phyloP scores from a whole-genome alignment of 139 green algal genomes.

The Chlorella sorokiniana region DNA sequence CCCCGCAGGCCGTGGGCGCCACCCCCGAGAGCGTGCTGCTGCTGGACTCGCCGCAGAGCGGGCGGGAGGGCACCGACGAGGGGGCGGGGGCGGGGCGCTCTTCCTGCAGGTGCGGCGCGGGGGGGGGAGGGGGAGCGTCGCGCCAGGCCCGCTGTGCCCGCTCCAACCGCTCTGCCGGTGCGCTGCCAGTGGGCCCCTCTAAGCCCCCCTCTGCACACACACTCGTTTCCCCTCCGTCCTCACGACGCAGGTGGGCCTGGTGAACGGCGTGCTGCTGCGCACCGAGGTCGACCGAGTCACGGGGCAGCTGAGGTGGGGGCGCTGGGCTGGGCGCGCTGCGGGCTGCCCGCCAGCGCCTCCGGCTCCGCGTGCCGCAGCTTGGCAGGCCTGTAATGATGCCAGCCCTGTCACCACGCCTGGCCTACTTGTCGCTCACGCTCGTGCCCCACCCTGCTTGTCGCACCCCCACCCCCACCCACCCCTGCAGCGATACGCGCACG shows the following conservation, averaged over 20 bases:
- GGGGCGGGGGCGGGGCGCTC: conserved; percentile 57
- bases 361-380: no score
- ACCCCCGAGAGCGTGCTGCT: conserved; percentile 78
- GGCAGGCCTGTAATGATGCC: no score
- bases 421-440: neutral
- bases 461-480: neutral
- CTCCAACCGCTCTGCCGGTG: neutral
- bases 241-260: conserved; percentile 76
- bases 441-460: neutral
- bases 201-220: neutral
- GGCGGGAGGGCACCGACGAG: conserved; percentile 47
- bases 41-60: conserved; percentile 59
- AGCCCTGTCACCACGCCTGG: neutral
- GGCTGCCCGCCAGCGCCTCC: neutral
- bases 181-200: neutral
- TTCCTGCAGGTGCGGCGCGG: conserved; percentile 75
- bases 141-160: neutral
- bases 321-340: neutral
- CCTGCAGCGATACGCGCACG: conserved; percentile 82
- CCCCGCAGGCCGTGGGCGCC: conserved; percentile 60
- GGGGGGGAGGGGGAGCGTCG: conserved; percentile 3
- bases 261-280: conserved; percentile 93
- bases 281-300: conserved; percentile 90
- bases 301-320: conserved; percentile 61
- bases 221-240: neutral